phyloP scores from a whole-genome alignment of 805 yeast species.

The Ogataea pilisensis region DNA sequence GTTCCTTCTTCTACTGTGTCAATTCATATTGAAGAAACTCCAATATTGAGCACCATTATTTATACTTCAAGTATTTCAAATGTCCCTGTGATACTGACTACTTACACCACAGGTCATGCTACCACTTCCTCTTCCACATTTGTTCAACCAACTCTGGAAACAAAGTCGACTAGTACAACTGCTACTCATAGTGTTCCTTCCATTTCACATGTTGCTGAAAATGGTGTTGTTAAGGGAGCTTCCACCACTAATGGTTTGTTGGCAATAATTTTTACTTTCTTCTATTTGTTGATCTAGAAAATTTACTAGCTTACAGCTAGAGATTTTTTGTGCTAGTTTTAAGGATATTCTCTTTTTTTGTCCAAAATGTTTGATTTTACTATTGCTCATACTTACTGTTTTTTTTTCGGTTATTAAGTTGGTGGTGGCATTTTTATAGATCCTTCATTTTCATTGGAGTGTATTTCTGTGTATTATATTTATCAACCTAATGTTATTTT shows the following conservation, averaged over 20 bases:
- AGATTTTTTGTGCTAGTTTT: not conserved
- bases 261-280: conserved; percentile 9
- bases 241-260: conserved; percentile 8
- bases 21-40: conserved; percentile 14
- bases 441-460: no score
- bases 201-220: conserved; percentile 8
- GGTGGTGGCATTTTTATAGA: no score
- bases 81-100: conserved; percentile 24
- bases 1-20: conserved; percentile 17
- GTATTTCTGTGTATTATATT: no score
- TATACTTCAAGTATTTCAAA: conserved; percentile 26
- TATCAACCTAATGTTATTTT: no score
- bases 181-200: conserved; percentile 8
- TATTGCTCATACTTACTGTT: no score
- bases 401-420: no score
- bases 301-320: not conserved
- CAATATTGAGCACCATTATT: conserved; percentile 13
- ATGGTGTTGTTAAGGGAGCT: conserved; percentile 13
- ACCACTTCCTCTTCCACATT: conserved; percentile 2
- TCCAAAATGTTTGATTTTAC: no score
- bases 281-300: conserved; percentile 7
- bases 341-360: no score
- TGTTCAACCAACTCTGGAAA: conserved; percentile 2
- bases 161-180: conserved; percentile 3
- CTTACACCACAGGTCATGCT: conserved; percentile 14